Evolutionary conservation across 257 asterid genomes (phyloP), one percentile per base, ranked within the genome.

Genomic region (Thymus mandschuricus): DNA sequence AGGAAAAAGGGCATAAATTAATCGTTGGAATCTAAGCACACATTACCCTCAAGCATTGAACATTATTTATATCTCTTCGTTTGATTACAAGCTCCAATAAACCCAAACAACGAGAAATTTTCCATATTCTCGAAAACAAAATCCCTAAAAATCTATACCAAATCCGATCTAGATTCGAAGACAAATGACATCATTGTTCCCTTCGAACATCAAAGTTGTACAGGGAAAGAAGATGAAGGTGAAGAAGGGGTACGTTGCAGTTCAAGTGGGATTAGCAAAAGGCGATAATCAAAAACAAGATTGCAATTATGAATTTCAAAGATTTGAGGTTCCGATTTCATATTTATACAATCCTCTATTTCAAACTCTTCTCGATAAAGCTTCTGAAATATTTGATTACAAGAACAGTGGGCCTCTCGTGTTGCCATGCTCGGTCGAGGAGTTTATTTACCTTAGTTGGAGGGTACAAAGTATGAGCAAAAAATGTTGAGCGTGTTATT

Each of bases 191-290:
- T 38, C 3, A 12, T 31, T 33, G 64, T 59, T 59, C 33, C 33
- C 64, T 33, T 1, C 45, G 12, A 59, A 33, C 28, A 33, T 6
- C 45, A 59, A 59, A 43, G 0, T 41, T 0, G 21, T 4, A 54
- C 52, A 54, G 6, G 76, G 45, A 5, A 59, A 73, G 69, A 78
- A 61, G 73, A 56, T 48, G 79, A 74, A 64, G 65, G 11, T 69
- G 66, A 78, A 78, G 79, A 69, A 78, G 74, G 82, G 79, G 10
- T 68, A 72, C 45, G 68, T 69, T 2, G 70, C 59, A 38, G 82
- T 76, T 21, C 48, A 63, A 63, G 80, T 76, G 28, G 80, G 83
- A 60, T 41, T 67, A 60, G 58, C 58, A 15, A 52, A 49, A 10
- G 55, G 8, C 43, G 15, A 8, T 29, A 66, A 67, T 21, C 21